Conservation (phyloP, 2,329 filamentous ascomycete genomes). For the Annulohypoxylon truncatum region DNA sequence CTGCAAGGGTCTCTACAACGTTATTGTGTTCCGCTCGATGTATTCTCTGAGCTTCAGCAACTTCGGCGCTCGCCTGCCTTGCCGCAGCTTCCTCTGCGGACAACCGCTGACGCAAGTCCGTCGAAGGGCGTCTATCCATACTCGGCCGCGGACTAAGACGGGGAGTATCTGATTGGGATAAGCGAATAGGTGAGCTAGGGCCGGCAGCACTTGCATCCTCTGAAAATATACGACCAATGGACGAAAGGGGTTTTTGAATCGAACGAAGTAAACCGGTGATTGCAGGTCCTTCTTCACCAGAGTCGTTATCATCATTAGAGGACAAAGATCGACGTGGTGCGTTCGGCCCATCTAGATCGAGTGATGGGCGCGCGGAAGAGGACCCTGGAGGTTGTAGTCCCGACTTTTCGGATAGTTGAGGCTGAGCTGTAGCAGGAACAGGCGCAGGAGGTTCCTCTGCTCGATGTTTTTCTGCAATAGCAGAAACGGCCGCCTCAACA, state of each 20-base stretch:
- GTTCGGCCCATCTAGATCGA: constrained; percentile 54
- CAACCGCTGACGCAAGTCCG: constrained; percentile 58
- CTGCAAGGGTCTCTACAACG: constrained; percentile 91
- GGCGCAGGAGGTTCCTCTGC: constrained; percentile 59
- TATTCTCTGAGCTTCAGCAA: constrained; percentile 85
- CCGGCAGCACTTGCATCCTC: constrained; percentile 66
- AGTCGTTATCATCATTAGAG: constrained; percentile 61
- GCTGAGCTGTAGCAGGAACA: constrained; percentile 55
- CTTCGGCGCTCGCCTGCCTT: constrained; percentile 88
- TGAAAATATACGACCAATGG: constrained; percentile 94
- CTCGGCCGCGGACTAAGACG: constrained; percentile 50
- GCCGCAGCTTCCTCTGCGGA: constrained; percentile 89
- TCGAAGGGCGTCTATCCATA: constrained; percentile 52
- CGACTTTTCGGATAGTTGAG: constrained; percentile 60
- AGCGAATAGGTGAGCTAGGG: constrained; percentile 53
- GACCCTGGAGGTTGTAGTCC: constrained; percentile 54
- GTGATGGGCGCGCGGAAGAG: constrained; percentile 59
- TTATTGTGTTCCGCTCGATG: constrained; percentile 87
- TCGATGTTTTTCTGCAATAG: constrained; percentile 90
- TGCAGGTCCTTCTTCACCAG: constrained; percentile 78
- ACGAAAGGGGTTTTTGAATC: constrained; percentile 90
- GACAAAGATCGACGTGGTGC: constrained; percentile 67
- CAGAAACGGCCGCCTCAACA: constrained; percentile 95
- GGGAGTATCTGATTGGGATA: constrained; percentile 52
- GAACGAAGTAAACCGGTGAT: constrained; percentile 88